A percentile compares a stretch with the other conserved stretches of the same genome.
Evolutionary conservation across 768 basidiomycete species (phyloP).

Genomic region (Russula sp.): DNA sequence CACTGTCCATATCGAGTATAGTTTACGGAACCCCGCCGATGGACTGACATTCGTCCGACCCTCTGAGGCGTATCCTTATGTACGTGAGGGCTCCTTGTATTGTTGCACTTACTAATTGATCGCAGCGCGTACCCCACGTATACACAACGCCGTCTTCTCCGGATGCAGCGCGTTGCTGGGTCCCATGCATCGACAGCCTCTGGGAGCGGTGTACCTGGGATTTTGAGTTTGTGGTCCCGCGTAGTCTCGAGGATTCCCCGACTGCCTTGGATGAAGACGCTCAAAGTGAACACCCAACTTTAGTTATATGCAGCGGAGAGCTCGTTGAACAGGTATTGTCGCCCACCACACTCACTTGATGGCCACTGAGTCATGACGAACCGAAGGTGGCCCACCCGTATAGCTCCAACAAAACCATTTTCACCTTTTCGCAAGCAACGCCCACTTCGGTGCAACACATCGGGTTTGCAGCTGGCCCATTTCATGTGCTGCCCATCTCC

Average conservation of each 20-base stretch:
- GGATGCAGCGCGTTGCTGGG: slow-evolving; percentile 95
- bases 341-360: slow-evolving; percentile 5
- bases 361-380: slow-evolving; percentile 22
- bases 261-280: slow-evolving; percentile 47
- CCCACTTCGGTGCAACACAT: slow-evolving; percentile 95
- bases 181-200: slow-evolving; percentile 92
- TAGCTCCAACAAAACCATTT: slow-evolving; percentile 91
- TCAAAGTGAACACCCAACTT: slow-evolving; percentile 65
- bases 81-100: slow-evolving; percentile 43
- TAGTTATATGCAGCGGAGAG: slow-evolving; percentile 93
- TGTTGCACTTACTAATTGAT: slow-evolving; percentile 5
- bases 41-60: slow-evolving; percentile 83
- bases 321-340: slow-evolving; percentile 79
- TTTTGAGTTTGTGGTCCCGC: slow-evolving; percentile 91
- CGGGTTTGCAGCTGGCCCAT: slow-evolving; percentile 93
- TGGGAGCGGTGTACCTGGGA: slow-evolving; percentile 99
- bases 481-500: slow-evolving; percentile 71
- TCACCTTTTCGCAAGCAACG: slow-evolving; percentile 82
- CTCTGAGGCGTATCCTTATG: slow-evolving; percentile 78
- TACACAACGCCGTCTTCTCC: slow-evolving; percentile 86
- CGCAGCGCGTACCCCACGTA: slow-evolving; percentile 86
- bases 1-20: slow-evolving; percentile 73
- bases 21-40: slow-evolving; percentile 76
- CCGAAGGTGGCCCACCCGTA: slow-evolving; percentile 86
- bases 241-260: slow-evolving; percentile 66